Conservation (phyloP, 208 protist genomes). For the Crithidia expoeki region DNA sequence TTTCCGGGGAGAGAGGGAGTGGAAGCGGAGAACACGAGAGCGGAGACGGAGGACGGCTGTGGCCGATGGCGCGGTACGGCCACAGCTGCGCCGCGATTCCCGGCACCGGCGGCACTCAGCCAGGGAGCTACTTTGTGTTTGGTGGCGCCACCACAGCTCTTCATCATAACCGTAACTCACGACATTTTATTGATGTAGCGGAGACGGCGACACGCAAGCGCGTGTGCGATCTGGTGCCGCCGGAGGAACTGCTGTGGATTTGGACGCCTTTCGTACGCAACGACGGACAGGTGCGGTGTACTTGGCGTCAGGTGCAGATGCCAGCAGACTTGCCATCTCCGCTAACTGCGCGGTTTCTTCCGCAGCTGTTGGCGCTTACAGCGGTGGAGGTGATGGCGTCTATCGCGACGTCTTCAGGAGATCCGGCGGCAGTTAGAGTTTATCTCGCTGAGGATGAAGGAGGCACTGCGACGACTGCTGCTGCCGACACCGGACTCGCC, state of each 20-base stretch:
- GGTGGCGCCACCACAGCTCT: conserved; percentile 32
- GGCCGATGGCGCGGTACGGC: conserved; percentile 63
- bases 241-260: conserved; percentile 64
- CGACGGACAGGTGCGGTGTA: conserved; percentile 17
- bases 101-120: conserved; percentile 33
- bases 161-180: no score
- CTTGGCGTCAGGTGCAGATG: conserved; percentile 51
- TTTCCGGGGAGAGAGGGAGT: neutral
- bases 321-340: conserved; percentile 23
- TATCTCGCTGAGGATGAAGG: neutral
- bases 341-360: conserved; percentile 41
- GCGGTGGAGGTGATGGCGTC: conserved; percentile 24
- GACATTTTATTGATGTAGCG: no score
- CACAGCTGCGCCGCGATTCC: conserved; percentile 49
- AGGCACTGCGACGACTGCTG: neutral
- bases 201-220: neutral
- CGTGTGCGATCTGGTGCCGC: conserved; percentile 30
- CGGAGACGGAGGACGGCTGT: conserved; percentile 20
- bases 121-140: conserved; percentile 30
- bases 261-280: conserved; percentile 32
- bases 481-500: conserved; percentile 3
- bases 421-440: neutral
- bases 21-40: neutral
- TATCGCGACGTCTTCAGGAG: neutral
- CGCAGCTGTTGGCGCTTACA: conserved; percentile 37